Evolutionary conservation across 768 basidiomycete species (phyloP), one percentile per base, ranked within the genome.

Genomic region (Collybia sordida): DNA sequence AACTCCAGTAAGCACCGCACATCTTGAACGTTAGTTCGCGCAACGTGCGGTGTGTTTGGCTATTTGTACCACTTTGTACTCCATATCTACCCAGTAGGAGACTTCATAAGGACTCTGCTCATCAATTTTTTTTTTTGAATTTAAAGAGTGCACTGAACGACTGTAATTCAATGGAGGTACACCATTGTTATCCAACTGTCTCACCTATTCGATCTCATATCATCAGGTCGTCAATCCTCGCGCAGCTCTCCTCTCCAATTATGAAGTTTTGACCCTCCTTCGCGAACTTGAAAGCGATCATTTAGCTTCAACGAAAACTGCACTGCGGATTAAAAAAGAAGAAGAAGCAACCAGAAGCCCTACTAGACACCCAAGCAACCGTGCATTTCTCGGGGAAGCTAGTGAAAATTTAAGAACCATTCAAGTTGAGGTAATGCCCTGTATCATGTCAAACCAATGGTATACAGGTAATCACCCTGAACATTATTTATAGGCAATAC

Each of bases 201-300:
- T 6, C 14, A 11, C 31, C 31, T 17, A 2, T 25, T 35, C 38
- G 6, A 47, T 27, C 19, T 27, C 5, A 11, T 18, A 23, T 4
- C 9, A 31, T 18, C 14, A 91, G 88, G 81, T 90, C 21, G 59
- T 91, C 50, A 83, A 87, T 53, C 61, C 83, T 9, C 81, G 88
- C 45, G 73, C 88, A 14, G 83, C 90, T n/a, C 81, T 96, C 46
- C 79, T 98, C 14, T 88, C 92, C 25, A 96, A 97, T 68, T 82
- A 76, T 59, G 95, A 98, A 66, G 93, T 97, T 52, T 72, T 95
- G 40, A 61, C 77, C 15, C 79, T 94, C 47, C 79, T 97, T 45
- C 80, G 83, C 23, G 81, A 88, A 48, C 85, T 91, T 35, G 88
- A 93, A 64, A 72, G 68, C 12, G 87, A 92, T 56, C 84, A 91